phyloP scores from a whole-genome alignment of 345 rosid genomes.

The Geranium rotundifolium region DNA sequence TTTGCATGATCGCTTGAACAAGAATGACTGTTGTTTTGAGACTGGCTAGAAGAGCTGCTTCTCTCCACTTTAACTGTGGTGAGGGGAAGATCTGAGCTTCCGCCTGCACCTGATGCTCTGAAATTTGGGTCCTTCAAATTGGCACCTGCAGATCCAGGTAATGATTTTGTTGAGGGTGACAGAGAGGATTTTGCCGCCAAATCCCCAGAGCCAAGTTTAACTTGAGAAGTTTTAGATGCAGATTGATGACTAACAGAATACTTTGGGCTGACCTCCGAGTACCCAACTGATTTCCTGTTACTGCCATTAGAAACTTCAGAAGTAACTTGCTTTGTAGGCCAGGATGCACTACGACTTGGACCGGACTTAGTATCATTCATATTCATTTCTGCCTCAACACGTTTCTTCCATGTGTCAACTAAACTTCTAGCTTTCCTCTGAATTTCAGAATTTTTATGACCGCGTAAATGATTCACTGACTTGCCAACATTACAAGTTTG shows the following conservation, averaged over 20 bases:
- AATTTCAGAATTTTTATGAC: constrained; percentile 69
- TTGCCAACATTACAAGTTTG: constrained; percentile 84
- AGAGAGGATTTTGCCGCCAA: constrained; percentile 31
- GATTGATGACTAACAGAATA: constrained; percentile 45
- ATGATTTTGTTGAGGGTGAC: constrained; percentile 44
- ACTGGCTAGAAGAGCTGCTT: constrained; percentile 76
- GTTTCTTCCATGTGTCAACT: constrained; percentile 94
- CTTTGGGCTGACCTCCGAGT: constrained; percentile 48
- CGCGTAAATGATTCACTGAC: constrained; percentile 81
- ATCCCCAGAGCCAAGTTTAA: constrained; percentile 47
- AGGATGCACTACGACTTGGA: constrained; percentile 43
- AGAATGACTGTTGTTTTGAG: constrained; percentile 69
- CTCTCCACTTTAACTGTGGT: constrained; percentile 49
- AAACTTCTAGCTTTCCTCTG: constrained; percentile 82
- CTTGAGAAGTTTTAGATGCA: constrained; percentile 45
- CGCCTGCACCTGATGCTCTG: constrained; percentile 23
- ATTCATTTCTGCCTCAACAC: constrained; percentile 87
- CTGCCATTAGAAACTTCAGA: constrained; percentile 49
- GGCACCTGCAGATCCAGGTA: constrained; percentile 30
- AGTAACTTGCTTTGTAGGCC: constrained; percentile 59
- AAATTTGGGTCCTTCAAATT: constrained; percentile 46
- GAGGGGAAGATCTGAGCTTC: constrained; percentile 30
- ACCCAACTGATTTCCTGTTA: constrained; percentile 40
- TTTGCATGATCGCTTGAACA: constrained; percentile 59
- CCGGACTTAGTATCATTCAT: constrained; percentile 52